Evolutionary conservation across 805 yeast species (phyloP).

Genomic region (Metschnikowia shivogae): DNA sequence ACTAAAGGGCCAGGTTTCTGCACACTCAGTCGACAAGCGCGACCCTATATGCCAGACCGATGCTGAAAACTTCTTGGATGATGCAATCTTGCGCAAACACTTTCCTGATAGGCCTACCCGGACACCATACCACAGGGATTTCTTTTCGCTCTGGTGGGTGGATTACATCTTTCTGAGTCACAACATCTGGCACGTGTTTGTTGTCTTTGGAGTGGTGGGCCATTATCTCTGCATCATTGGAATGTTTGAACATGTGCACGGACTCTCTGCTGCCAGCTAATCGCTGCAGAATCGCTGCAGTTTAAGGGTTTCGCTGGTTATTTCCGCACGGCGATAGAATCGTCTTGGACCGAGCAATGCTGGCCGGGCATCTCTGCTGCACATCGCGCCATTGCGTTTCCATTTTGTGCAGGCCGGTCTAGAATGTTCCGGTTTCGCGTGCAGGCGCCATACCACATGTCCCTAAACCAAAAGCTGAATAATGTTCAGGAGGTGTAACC

Average conservation of each 20-base stretch:
- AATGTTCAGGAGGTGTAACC: neutral
- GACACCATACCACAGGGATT: slow-evolving; percentile 35
- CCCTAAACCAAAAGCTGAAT: neutral
- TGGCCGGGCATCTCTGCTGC: neutral
- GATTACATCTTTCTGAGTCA: slow-evolving; percentile 76
- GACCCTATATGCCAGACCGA: neutral
- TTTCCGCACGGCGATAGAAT: neutral
- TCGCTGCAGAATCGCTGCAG: neutral
- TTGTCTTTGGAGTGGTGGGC: slow-evolving; percentile 82
- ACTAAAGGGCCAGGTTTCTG: neutral
- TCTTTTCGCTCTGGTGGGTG: slow-evolving; percentile 76
- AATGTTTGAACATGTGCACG: slow-evolving; percentile 49
- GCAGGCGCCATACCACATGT: neutral
- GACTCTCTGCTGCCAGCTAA: neutral
- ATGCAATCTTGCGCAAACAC: slow-evolving; percentile 32
- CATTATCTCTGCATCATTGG: slow-evolving; percentile 78
- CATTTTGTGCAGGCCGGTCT: neutral
- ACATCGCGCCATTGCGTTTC: neutral
- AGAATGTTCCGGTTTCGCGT: neutral
- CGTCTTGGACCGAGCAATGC: neutral
- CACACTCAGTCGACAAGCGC: neutral
- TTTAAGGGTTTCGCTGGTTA: neutral
- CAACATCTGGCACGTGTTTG: slow-evolving; percentile 92
- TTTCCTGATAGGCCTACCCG: slow-evolving; percentile 30
- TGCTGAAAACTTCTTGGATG: slow-evolving; percentile 21